These are phyloP conservation scores for Paraconiothyrium sp. DNA, from an alignment of 2,329 filamentous ascomycete species.

Conservation along the genomic window DNA sequence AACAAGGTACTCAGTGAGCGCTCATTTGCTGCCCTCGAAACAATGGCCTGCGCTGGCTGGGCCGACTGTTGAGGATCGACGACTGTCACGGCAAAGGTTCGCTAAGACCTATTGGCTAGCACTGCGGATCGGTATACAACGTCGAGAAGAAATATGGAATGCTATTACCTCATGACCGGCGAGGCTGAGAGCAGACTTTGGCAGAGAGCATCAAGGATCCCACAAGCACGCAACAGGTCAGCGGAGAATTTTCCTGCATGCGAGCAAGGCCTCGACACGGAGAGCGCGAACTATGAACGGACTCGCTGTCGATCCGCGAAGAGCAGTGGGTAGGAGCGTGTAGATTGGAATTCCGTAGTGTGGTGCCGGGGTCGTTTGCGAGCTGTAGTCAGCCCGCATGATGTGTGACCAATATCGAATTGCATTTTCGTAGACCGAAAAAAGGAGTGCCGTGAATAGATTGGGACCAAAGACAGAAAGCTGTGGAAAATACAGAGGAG, in stretches of 20 bases:
- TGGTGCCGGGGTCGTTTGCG: neutral
- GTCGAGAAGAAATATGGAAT: neutral
- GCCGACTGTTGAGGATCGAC: conserved; percentile 6
- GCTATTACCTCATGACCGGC: neutral
- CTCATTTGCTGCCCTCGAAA: neutral
- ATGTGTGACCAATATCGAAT: neutral
- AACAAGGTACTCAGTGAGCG: neutral
- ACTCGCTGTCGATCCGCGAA: conserved; percentile 9
- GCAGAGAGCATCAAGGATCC: neutral
- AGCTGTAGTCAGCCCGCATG: conserved; percentile 13
- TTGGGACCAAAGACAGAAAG: neutral
- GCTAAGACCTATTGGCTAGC: neutral
- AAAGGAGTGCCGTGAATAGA: conserved; percentile 11
- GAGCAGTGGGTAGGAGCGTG: neutral
- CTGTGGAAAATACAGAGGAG: neutral
- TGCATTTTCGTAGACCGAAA: conserved; percentile 7
- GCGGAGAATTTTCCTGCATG: conserved; percentile 14
- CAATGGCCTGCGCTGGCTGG: neutral
- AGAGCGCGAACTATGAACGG: conserved; percentile 13
- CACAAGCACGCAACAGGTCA: conserved; percentile 10
- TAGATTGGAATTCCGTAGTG: conserved; percentile 8
- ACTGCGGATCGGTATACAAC: neutral
- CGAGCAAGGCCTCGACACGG: conserved; percentile 5
- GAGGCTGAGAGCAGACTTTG: conserved; percentile 12
- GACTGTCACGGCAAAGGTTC: too few species aligned